These are phyloP conservation scores for Rhodamnia argentea DNA, from an alignment of 345 rosid species.

Conservation along the genomic window DNA sequence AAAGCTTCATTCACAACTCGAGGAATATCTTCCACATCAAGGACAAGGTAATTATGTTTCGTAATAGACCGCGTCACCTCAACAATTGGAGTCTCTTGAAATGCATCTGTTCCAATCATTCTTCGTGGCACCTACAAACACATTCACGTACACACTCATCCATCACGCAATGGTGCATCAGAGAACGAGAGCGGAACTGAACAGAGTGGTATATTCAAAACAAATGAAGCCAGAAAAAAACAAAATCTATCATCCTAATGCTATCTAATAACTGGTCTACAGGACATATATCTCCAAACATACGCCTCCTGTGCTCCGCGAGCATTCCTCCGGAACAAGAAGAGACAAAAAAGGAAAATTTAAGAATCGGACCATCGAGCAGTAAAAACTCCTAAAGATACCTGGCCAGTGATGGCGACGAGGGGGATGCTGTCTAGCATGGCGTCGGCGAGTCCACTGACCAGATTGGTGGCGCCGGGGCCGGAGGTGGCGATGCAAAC, in stretches of 20 bases:
- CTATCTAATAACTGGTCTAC: not conserved
- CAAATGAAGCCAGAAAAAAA: not conserved
- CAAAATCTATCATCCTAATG: not conserved
- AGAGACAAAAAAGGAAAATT: not conserved
- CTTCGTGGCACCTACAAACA: slow-evolving; percentile 57
- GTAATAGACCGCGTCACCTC: slow-evolving; percentile 92
- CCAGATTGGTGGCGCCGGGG: slow-evolving; percentile 84
- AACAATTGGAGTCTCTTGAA: slow-evolving; percentile 90
- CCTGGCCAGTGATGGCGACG: slow-evolving; percentile 87
- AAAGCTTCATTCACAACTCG: slow-evolving; percentile 78
- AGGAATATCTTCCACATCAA: slow-evolving; percentile 87
- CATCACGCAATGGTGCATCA: not conserved
- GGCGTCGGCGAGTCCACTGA: slow-evolving; percentile 85
- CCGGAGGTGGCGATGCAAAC: slow-evolving; percentile 98
- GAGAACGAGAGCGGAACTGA: not conserved
- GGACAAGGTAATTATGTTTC: slow-evolving; percentile 78
- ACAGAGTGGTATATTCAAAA: not conserved
- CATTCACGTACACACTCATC: not conserved
- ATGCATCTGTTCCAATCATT: slow-evolving; percentile 93
- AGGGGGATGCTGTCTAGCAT: slow-evolving; percentile 81
- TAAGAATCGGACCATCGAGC: not conserved
- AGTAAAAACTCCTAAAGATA: not conserved
- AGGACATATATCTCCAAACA: not conserved
- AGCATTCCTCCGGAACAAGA: not conserved
- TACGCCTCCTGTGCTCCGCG: not conserved